phyloP scores from a whole-genome alignment of 306 rosid species.

The Hippophae gyantsensis region DNA sequence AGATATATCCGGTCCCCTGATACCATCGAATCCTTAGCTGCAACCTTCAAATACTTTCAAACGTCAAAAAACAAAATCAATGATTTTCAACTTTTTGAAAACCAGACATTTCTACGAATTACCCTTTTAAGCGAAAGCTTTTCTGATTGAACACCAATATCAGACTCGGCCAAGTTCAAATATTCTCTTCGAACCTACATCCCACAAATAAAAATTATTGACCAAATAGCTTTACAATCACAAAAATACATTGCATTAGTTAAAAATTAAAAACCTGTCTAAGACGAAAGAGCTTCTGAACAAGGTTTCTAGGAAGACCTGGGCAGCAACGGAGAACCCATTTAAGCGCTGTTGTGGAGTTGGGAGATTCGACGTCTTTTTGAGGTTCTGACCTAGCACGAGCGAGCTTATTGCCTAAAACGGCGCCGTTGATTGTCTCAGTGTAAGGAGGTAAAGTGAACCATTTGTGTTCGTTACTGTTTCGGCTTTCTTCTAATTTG shows the following conservation, averaged over 20 bases:
- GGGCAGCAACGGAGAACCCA: slow-evolving; percentile 84
- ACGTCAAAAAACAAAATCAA: slow-evolving; percentile 12
- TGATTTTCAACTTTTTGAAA: neutral
- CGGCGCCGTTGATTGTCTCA: slow-evolving; percentile 1
- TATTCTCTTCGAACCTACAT: slow-evolving; percentile 59
- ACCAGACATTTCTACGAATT: neutral
- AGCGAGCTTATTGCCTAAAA: neutral
- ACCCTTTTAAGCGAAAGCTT: slow-evolving; percentile 46
- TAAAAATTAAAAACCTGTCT: slow-evolving; percentile 34
- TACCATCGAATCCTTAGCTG: slow-evolving; percentile 60
- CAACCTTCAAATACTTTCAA: slow-evolving; percentile 34
- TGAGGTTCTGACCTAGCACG: no score
- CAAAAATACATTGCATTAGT: no score
- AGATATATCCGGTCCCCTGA: slow-evolving; percentile 61
- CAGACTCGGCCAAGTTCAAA: slow-evolving; percentile 7
- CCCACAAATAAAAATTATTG: neutral
- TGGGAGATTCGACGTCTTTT: neutral
- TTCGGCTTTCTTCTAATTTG: slow-evolving; percentile 5
- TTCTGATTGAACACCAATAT: slow-evolving; percentile 11
- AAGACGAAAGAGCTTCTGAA: slow-evolving; percentile 84
- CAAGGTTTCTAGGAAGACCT: slow-evolving; percentile 56
- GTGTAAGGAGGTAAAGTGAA: slow-evolving; percentile 53
- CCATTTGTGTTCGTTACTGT: slow-evolving; percentile 31
- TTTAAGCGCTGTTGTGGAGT: slow-evolving; percentile 60
- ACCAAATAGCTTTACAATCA: neutral